Evolutionary conservation across 495 filamentous ascomycete genomes (phyloP).

Genomic region (Neurospora sp.): DNA sequence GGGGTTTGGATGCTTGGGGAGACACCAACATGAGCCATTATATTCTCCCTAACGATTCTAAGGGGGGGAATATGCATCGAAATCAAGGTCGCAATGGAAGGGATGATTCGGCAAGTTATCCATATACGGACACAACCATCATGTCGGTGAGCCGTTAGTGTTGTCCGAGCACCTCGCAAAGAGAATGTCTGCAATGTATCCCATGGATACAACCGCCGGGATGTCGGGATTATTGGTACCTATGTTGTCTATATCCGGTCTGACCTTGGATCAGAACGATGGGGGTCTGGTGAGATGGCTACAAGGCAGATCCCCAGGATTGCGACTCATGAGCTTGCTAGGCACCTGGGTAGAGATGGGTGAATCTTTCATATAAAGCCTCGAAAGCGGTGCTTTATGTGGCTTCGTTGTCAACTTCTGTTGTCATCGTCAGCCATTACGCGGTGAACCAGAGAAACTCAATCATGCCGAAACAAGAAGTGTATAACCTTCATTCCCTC

Average conservation of each 20-base stretch:
- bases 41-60: background rate
- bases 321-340: background rate
- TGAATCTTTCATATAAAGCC: background rate
- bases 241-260: background rate
- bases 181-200: background rate
- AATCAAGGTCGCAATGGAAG: background rate
- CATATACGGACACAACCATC: background rate
- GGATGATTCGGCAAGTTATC: background rate
- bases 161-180: background rate
- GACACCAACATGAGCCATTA: background rate
- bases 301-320: background rate
- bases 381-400: background rate
- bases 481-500: constrained; percentile 13
- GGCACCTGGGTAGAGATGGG: background rate
- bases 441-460: background rate
- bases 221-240: background rate
- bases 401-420: background rate
- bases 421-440: background rate
- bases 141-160: background rate
- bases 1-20: background rate
- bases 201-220: background rate
- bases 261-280: background rate
- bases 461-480: constrained; percentile 13
- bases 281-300: background rate
- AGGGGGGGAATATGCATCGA: background rate